Conservation (phyloP, 2,329 filamentous ascomycete species). For the Aspergillus proliferans region DNA sequence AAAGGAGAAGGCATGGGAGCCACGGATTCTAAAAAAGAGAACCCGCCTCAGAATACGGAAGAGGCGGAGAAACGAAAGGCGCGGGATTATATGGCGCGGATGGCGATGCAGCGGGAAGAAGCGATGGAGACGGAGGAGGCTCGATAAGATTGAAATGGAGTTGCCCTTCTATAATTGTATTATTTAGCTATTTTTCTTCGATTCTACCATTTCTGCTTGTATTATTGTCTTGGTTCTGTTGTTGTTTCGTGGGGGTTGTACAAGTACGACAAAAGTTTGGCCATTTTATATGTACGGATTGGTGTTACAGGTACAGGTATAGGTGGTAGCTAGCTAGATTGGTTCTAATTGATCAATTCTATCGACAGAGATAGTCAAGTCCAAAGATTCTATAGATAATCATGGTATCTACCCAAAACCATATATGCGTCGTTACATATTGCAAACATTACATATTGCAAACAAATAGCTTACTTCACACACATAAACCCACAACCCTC, state of each 20-base stretch:
- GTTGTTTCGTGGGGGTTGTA: not conserved
- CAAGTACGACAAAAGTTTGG: not conserved
- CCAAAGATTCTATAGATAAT: too few species aligned
- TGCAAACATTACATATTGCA: not conserved
- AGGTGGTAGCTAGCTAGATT: not conserved
- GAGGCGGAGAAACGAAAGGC: slow-evolving; percentile 25
- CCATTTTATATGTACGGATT: not conserved
- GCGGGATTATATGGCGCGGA: slow-evolving; percentile 28
- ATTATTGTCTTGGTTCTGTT: not conserved
- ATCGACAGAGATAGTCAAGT: not conserved
- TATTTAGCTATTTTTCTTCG: slow-evolving; percentile 3
- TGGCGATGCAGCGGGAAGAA: slow-evolving; percentile 36
- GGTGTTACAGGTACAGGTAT: not conserved
- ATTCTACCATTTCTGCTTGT: not conserved
- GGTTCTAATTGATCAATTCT: too few species aligned
- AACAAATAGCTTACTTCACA: slow-evolving; percentile 44
- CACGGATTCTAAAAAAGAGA: slow-evolving; percentile 10
- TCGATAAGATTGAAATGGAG: slow-evolving; percentile 16
- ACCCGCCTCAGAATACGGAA: not conserved
- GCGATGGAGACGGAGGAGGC: slow-evolving; percentile 28
- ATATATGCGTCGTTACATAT: not conserved
- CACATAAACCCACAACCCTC: slow-evolving; percentile 54
- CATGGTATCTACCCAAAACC: not conserved
- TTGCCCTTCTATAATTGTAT: slow-evolving; percentile 10
- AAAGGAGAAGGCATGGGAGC: not conserved